Percentiles rank a stretch among this genome's conserved stretches.
Conservation (phyloP, 352 stramenopile genomes). For the Globisporangium spiculum region DNA sequence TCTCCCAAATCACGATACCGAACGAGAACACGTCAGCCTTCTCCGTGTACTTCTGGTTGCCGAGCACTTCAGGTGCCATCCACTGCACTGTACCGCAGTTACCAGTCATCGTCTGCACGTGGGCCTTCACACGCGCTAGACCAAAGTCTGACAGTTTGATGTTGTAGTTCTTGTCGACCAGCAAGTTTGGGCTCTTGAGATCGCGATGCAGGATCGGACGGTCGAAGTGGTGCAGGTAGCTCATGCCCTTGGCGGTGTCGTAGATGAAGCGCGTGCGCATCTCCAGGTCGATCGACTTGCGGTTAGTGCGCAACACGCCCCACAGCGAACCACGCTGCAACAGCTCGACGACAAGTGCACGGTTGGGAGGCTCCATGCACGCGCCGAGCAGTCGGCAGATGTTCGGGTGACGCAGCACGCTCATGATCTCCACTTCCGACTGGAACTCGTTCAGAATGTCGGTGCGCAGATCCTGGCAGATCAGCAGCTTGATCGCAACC, state of each 20-base stretch:
- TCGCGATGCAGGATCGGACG: conserved; percentile 83
- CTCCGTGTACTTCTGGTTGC: conserved; percentile 88
- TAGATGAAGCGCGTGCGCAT: conserved; percentile 66
- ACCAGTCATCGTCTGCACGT: conserved; percentile 85
- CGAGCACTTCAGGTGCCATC: conserved; percentile 76
- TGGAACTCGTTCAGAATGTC: conserved; percentile 69
- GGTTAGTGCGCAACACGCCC: conserved; percentile 83
- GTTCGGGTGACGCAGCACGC: conserved; percentile 91
- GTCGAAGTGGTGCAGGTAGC: conserved; percentile 81
- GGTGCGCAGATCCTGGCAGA: conserved; percentile 58
- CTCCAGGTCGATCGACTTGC: conserved; percentile 48
- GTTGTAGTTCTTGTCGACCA: conserved; percentile 82
- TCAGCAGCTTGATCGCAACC: conserved; percentile 68
- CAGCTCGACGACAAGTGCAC: conserved; percentile 93
- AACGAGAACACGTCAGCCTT: conserved; percentile 91
- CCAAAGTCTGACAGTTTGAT: conserved; percentile 88
- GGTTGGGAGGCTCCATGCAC: conserved; percentile 91
- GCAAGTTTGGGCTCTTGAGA: conserved; percentile 81
- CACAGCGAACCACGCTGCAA: conserved; percentile 90
- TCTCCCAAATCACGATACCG: conserved; percentile 90
- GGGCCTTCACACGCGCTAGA: conserved; percentile 71
- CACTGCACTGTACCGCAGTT: conserved; percentile 78
- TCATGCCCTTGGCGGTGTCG: conserved; percentile 81
- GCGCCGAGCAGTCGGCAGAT: conserved; percentile 95
- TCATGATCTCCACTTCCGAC: conserved; percentile 76